Base-by-base conservation (phyloP, 169 alveolate species). In the Toxoplasma gondii region DNA sequence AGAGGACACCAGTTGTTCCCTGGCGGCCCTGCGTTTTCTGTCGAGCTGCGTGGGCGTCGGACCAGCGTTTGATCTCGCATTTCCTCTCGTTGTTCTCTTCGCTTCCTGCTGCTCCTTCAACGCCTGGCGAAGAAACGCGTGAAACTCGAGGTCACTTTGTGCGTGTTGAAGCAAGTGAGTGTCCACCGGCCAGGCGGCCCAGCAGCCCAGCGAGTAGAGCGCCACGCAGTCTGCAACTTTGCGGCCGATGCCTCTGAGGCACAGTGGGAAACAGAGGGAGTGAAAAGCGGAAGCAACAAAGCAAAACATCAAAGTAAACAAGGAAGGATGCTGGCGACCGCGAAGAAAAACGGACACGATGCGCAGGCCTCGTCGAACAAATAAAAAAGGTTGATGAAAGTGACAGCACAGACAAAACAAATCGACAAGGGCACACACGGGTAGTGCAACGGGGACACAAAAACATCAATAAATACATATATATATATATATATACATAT, bases 201-300 rank as follows among this genome's bases (percentile, higher is more conserved):
- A 92, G 88, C 96, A 95, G 58, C 98, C 97, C 74, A 98, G 88
- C n/a, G 98, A 96, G 93, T 97, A 98, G 39, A 98, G 95, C 38
- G 97, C 92, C 7, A 98, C 96, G 64, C 99, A 98, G 92, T 98
- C 99, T 0, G 99, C 99, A 39, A 98, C 99, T 96, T 98, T 98
- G 34, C 97, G 96, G 29, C 99, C 99, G 53, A 98, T 96, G 9
- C 99, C 99, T 49, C 98, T 97, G 88, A 96, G 94, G 78, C 69
- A 36, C 31, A 69, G 70, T 17, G 24, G 70, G 70, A 24, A 58
- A 17, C 70, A 58, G 70, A 24, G 19, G 81, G 81, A n/a, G 2
- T 69, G 36, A 24, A 4, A 29, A 9, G 81, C 5, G 41, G 19
- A 24, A 69, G 81, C 81, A 2, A 24, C 5, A 24, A 10, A 29